These are phyloP conservation scores for Rosa persica DNA, from an alignment of 306 rosid species.

Conservation along the genomic window DNA sequence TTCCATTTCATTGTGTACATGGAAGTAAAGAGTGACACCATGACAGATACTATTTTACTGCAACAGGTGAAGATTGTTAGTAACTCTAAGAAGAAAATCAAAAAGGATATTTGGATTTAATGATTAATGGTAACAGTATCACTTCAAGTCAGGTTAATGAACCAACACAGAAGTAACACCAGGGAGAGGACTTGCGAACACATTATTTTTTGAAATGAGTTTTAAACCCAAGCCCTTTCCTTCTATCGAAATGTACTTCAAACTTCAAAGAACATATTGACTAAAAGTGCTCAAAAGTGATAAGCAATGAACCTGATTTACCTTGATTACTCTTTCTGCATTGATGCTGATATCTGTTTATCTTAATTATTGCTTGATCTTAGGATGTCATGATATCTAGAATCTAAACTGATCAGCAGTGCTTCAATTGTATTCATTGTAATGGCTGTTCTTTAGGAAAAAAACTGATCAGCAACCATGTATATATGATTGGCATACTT, in stretches of 20 bases:
- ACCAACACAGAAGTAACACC: not conserved
- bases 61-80: constrained; percentile 22
- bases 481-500: too few species aligned
- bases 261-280: not conserved
- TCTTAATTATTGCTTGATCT: too few species aligned
- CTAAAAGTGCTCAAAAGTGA: not conserved
- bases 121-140: not conserved
- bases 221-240: not conserved
- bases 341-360: too few species aligned
- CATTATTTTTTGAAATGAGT: not conserved
- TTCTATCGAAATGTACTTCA: not conserved
- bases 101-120: not conserved
- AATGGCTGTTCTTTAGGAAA: too few species aligned
- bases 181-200: not conserved
- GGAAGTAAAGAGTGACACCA: constrained; percentile 74
- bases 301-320: too few species aligned
- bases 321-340: too few species aligned
- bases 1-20: constrained; percentile 62
- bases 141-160: not conserved
- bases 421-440: too few species aligned
- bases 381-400: too few species aligned
- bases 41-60: constrained; percentile 53
- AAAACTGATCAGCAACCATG: too few species aligned
- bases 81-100: not conserved
- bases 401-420: too few species aligned